A percentile compares a stretch with the other conserved stretches of the same genome.
Conservation (phyloP, 1,284 basidiomycete genomes). For the Cryptococcus sp. region DNA sequence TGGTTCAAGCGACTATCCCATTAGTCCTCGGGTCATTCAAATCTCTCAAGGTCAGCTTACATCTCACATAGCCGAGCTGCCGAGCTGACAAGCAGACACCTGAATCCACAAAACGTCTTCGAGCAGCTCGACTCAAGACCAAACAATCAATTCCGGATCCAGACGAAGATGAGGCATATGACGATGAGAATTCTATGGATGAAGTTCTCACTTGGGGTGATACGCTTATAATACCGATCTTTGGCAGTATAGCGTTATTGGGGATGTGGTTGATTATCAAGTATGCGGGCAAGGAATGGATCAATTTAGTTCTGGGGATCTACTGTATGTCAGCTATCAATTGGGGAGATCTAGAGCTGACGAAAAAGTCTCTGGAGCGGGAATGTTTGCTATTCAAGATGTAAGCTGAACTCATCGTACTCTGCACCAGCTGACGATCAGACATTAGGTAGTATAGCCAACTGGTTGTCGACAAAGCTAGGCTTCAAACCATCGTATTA, state of each 20-base stretch:
- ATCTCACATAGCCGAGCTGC: conserved; percentile 9
- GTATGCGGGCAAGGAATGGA: conserved; percentile 74
- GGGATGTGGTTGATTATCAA: conserved; percentile 44
- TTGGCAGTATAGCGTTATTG: conserved; percentile 42
- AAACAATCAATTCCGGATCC: conserved; percentile 7
- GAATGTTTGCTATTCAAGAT: conserved; percentile 43
- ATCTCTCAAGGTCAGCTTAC: conserved; percentile 39
- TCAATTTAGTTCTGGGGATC: conserved; percentile 56
- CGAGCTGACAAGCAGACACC: conserved; percentile 25
- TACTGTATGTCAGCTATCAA: conserved; percentile 56
- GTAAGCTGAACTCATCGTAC: conserved; percentile 22
- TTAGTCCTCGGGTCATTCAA: conserved; percentile 47
- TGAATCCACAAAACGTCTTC: conserved; percentile 18
- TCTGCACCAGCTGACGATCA: conserved; percentile 12
- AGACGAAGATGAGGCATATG: conserved; percentile 34
- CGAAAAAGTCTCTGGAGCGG: conserved; percentile 34
- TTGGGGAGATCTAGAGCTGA: neutral
- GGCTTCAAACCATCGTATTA: conserved; percentile 27
- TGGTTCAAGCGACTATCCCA: conserved; percentile 41
- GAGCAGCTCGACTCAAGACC: conserved; percentile 11
- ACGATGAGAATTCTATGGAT: conserved; percentile 33
- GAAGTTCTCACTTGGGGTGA: conserved; percentile 43
- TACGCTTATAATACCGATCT: conserved; percentile 40
- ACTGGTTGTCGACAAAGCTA: conserved; percentile 16
- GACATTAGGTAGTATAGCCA: conserved; percentile 35